Evolutionary conservation across 345 rosid species (phyloP), one percentile per base, ranked within the genome.

Genomic region (Nephelium lappaceum): DNA sequence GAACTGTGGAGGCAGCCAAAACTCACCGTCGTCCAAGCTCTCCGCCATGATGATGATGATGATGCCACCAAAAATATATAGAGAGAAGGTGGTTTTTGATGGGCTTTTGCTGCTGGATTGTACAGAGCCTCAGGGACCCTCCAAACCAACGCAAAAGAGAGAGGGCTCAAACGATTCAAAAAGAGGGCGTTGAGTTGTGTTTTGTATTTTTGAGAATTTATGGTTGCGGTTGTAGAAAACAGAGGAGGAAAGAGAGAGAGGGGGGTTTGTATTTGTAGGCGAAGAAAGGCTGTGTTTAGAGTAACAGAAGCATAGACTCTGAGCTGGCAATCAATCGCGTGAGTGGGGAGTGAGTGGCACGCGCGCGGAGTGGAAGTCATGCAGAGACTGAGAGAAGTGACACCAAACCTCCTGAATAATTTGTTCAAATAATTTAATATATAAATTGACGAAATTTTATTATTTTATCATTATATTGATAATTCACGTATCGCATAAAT

Each of bases 1-100:
- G 77, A 95, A 92, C 89, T 88, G 83, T 0, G 95, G 82, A 4
- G 96, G 99, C 68, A 95, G 90, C 90, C 90, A 88, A 75, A 87
- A 90, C 90, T 88, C 93, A 3, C 89, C 95, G 79, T 91, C 91
- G 76, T 90, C 83, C 0, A 92, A 45, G 63, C 81, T 80, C 49
- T 88, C 87, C 8, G 90, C 93, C 99, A 93, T 95, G 25, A 0
- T 31, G 36, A 31, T 31, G 36, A 2, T 31, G 36, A 31, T 31
- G 36, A 31, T 31, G 36, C 36, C 36, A 31, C 36, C 36, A 31
- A 31, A 45, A 3, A 11, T 45, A 45, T 1, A 16, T 23, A 27
- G 73, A n/a, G 47, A n/a, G n/a, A n/a, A n/a, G 18, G 47, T 43
- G 51, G 67, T 19, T 14, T 76, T 62, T 60, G 72, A 74, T 5